Base-by-base conservation (phyloP, 225 moss, liverwort and hornwort species). In the Polytrichum formosum region DNA sequence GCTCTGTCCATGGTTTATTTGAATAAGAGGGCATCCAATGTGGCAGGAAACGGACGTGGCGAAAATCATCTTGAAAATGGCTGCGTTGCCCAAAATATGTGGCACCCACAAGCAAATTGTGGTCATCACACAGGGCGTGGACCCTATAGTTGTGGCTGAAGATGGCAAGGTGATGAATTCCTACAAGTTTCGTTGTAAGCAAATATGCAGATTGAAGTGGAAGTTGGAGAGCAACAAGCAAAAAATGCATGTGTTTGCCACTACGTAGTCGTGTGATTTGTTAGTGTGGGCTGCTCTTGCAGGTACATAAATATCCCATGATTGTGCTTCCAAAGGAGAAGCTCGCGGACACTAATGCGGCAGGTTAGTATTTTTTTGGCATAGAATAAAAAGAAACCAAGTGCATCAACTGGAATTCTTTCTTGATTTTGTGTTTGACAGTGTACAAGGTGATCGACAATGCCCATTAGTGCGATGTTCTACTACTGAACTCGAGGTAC, bases 261-360 rank as follows among this genome's bases (percentile, higher is more conserved):
- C 1, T 16, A 28, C 0, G 16, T 7, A 16, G 17, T 13, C 25
- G 10, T 23, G 63, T 17, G 2, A 17, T 63, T 18, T 5, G 6
- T 63, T 13, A 16, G 10, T 13, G 18, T 5, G 23, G 17, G 21
- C 27, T 22, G 17, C 17, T 29, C 5, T 13, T 65, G 55, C 66
- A 84, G 76, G 75, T 91, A 18, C 78, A 80, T 19, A 83, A 81
- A 78, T 93, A 88, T 72, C 89, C 91, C 6, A 88, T 91, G 54
- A 84, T 89, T 26, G 70, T 83, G 31, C 78, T 93, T 25, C 69
- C 91, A 1, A 87, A 89, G 72, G 84, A 88, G 31, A 90, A 86
- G 61, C 81, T 96, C 61, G 81, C 93, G 66, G 96, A 96, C 78
- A 96, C 96, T 2, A 96, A 96, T 56, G 91, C 93, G 62, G 96